These are phyloP conservation scores for Populus hybrid DNA, from an alignment of 441 rosid species.

Conservation along the genomic window DNA sequence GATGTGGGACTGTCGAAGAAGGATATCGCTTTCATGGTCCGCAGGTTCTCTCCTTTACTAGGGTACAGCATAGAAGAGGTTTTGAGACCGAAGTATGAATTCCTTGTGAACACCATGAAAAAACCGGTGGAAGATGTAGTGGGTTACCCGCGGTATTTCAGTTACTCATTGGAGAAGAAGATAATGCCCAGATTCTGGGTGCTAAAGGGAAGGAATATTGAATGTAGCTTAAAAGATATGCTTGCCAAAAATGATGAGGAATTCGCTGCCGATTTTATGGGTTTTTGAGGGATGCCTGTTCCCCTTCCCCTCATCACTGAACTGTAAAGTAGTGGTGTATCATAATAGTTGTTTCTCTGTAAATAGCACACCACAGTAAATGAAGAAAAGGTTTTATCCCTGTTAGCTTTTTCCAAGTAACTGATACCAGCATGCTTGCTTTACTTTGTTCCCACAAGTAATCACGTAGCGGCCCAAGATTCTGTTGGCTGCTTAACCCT, in stretches of 20 bases:
- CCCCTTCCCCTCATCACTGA: constrained; percentile 14
- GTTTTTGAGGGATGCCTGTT: constrained; percentile 27
- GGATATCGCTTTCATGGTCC: constrained; percentile 69
- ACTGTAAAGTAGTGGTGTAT: not conserved
- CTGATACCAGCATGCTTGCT: not conserved
- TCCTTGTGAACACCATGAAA: constrained; percentile 61
- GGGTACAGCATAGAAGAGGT: constrained; percentile 81
- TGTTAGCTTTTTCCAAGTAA: not conserved
- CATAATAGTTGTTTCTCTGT: not conserved
- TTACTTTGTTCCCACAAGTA: too few relatives aligned
- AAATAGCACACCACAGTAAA: not conserved
- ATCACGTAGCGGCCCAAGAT: too few relatives aligned
- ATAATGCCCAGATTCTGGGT: constrained; percentile 83
- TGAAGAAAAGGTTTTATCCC: not conserved
- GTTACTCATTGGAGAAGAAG: constrained; percentile 82
- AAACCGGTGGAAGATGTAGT: constrained; percentile 60
- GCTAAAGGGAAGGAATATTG: constrained; percentile 50
- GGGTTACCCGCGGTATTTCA: constrained; percentile 80
- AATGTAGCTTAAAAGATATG: constrained; percentile 73
- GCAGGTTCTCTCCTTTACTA: constrained; percentile 74
- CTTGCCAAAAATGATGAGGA: constrained; percentile 76
- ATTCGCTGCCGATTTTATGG: constrained; percentile 66
- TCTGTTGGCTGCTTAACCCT: not conserved
- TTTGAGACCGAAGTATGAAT: constrained; percentile 67
- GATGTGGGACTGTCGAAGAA: constrained; percentile 58